phyloP scores from a whole-genome alignment of 805 yeast genomes.

The Sugiyamaella lignohabitans region DNA sequence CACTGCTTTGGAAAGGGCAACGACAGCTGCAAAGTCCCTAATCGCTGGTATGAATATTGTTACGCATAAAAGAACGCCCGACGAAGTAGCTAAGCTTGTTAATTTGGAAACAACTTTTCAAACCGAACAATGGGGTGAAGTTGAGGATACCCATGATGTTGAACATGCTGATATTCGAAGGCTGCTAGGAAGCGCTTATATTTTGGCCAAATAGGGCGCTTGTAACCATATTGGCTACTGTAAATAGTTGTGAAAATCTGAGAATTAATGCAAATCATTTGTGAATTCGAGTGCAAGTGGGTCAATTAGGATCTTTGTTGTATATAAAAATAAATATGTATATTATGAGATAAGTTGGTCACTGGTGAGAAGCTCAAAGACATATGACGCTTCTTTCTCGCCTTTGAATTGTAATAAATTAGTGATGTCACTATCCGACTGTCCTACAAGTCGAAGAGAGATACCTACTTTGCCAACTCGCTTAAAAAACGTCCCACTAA shows the following conservation, averaged over 20 bases:
- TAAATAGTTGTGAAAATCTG: not conserved
- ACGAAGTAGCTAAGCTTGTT: conserved; percentile 69
- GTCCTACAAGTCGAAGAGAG: conserved; percentile 9
- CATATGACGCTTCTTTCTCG: conserved; percentile 25
- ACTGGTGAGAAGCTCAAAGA: conserved; percentile 15
- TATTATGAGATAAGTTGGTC: not conserved
- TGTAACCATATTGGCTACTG: no score
- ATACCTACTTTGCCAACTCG: conserved; percentile 19
- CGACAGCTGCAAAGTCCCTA: conserved; percentile 77
- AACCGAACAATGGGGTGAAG: conserved; percentile 94
- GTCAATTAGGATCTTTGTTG: no score
- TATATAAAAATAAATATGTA: conserved; percentile 2
- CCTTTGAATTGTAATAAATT: conserved; percentile 28
- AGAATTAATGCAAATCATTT: conserved; percentile 1
- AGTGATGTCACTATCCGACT: conserved; percentile 10
- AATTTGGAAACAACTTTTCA: conserved; percentile 79
- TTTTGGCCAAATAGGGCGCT: conserved; percentile 42
- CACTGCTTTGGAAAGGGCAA: conserved; percentile 86
- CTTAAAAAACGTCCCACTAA: conserved; percentile 9
- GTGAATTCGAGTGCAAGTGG: not conserved
- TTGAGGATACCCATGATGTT: conserved; percentile 98
- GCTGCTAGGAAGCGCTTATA: conserved; percentile 71
- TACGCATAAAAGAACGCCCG: conserved; percentile 40
- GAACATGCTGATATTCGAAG: conserved; percentile 84
- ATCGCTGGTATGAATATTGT: conserved; percentile 70